Evolutionary conservation across 176 grass and related monocot genomes (phyloP).

Genomic region (Miscanthus lutarioriparius): DNA sequence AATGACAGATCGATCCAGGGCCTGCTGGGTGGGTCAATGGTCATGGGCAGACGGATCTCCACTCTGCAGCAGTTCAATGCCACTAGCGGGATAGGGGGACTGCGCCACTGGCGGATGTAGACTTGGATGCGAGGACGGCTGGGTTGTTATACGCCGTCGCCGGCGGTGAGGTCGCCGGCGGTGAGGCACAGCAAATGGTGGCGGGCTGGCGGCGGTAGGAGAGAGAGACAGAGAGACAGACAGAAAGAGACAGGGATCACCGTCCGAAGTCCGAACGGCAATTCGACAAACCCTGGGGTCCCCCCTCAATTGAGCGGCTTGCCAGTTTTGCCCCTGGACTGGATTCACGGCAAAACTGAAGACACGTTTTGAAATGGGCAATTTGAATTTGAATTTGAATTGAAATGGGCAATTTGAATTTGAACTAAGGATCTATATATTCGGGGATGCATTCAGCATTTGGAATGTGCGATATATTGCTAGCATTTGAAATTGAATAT

Average conservation of each 20-base stretch:
- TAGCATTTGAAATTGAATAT: too few relatives aligned
- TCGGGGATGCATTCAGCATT: neutral
- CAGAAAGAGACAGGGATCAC: neutral
- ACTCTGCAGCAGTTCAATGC: neutral
- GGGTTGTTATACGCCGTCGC: neutral
- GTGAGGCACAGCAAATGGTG: neutral
- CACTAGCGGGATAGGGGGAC: neutral
- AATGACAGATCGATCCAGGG: neutral
- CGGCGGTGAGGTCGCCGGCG: neutral
- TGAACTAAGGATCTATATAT: neutral
- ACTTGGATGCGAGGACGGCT: neutral
- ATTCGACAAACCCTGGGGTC: conserved; percentile 2
- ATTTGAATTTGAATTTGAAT: too few relatives aligned
- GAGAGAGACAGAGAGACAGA: neutral
- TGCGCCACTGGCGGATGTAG: too few relatives aligned
- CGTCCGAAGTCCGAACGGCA: neutral
- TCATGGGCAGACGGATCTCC: conserved; percentile 16
- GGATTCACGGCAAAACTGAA: neutral
- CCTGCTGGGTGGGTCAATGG: neutral
- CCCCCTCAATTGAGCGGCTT: neutral
- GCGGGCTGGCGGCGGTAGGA: conserved; percentile 14
- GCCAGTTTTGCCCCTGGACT: conserved; percentile 7
- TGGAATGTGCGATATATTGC: neutral
- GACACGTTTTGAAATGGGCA: neutral
- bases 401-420: too few relatives aligned